Base-by-base conservation (phyloP, 495 filamentous ascomycete species). In the Xylaria palmicola region DNA sequence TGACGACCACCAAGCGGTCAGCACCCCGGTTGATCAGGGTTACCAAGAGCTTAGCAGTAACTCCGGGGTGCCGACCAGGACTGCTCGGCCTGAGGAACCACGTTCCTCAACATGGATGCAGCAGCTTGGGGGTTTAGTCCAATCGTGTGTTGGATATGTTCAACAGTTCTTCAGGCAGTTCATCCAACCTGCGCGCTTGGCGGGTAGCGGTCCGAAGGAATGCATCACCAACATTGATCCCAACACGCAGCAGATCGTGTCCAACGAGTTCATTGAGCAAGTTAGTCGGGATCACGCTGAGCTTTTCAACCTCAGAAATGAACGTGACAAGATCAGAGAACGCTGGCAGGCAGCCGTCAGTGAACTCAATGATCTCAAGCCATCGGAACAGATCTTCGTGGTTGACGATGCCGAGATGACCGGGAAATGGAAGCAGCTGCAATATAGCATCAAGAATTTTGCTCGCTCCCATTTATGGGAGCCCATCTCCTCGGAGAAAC, bases 331-430 rank as follows among this genome's bases (percentile, higher is more conserved):
- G 4, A 55, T 55, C 24, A 41, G 51, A n/a, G 51, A 30, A 22
- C 36, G 19, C 34, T 41, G 34, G 51, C 36, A 55, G 29, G 36
- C 51, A 1, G 51, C 36, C 4, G 19, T 55, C 7, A 36, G 51
- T 17, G 15, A 55, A 55, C 36, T 55, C 10, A 55, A n/a, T 26
- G 51, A 55, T 8, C 36, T 55, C 15, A 41, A 55, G 15, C 41
- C 36, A 30, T 55, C 51, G 13, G 20, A 55, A 15, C 2, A 41
- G 34, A 6, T 12, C 0, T 55, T 55, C 51, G 36, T 55, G 34
- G 36, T 55, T 29, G 51, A 55, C 6, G 51, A 55, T 41, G 22
- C 51, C n/a, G 51, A 55, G 32, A 55, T 55, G 51, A 19, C 15
- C n/a, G 36, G 20, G 30, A 29, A 29, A 40, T 55, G 51, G 51